A percentile compares a stretch with the other conserved stretches of the same genome.
Evolutionary conservation across 257 asterid genomes (phyloP).

Genomic region (Scutellaria baicalensis): DNA sequence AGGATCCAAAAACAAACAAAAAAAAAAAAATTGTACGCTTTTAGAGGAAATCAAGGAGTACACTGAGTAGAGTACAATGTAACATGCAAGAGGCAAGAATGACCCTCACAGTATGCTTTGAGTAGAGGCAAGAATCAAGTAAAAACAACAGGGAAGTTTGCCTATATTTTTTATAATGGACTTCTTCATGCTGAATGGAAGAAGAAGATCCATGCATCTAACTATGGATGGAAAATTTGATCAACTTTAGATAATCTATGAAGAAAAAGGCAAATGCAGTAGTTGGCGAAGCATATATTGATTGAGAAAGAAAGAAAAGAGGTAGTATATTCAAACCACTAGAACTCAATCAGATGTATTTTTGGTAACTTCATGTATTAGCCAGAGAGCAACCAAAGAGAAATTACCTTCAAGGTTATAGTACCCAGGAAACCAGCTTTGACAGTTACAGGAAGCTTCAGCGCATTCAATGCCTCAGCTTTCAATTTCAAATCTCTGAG

Average conservation of each 20-base stretch:
- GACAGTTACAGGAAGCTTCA: slow-evolving; percentile 91
- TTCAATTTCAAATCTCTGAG: slow-evolving; percentile 88
- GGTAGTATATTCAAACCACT: neutral
- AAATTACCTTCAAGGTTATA: slow-evolving; percentile 83
- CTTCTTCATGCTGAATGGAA: neutral
- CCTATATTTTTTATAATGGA: neutral
- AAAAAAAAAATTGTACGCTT: neutral
- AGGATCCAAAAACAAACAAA: slow-evolving; percentile 3
- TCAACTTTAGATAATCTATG: neutral
- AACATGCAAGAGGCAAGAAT: neutral
- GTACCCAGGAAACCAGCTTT: slow-evolving; percentile 96
- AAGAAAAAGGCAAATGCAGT: neutral
- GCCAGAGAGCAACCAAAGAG: neutral
- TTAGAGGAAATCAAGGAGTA: neutral
- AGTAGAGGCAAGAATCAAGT: slow-evolving; percentile 1
- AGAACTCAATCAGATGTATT: slow-evolving; percentile 1
- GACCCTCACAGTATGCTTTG: neutral
- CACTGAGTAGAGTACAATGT: neutral
- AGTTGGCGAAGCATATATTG: neutral
- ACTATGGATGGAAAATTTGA: neutral
- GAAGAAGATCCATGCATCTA: neutral
- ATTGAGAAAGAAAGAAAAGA: neutral
- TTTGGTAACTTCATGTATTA: neutral
- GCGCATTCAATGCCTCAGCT: slow-evolving; percentile 91
- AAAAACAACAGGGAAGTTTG: neutral